Percentiles rank a stretch among this genome's conserved stretches.
phyloP scores from a whole-genome alignment of 768 basidiomycete species.

The Leccinum pellstonianum region DNA sequence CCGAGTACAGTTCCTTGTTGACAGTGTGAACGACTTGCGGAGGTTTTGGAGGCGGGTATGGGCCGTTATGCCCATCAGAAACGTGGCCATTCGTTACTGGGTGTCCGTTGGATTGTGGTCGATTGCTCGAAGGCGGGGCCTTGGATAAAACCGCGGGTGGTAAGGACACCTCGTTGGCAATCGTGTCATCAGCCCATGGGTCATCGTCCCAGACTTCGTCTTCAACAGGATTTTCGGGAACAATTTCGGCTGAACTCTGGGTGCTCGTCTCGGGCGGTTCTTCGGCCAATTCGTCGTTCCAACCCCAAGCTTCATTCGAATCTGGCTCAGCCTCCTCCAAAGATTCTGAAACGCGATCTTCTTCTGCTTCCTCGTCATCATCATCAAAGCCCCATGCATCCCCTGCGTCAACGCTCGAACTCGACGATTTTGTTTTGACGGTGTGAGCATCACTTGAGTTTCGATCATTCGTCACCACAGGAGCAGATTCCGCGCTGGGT shows the following conservation, averaged over 20 bases:
- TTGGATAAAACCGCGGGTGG: slow-evolving; percentile 26
- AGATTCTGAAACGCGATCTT: slow-evolving; percentile 13
- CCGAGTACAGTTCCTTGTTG: slow-evolving; percentile 52
- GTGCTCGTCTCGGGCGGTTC: slow-evolving; percentile 29
- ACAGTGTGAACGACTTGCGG: slow-evolving; percentile 17
- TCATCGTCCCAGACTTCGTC: slow-evolving; percentile 65
- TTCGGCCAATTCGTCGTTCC: slow-evolving; percentile 50
- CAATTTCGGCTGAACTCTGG: slow-evolving; percentile 2
- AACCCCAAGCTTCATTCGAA: slow-evolving; percentile 71
- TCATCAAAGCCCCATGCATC: slow-evolving; percentile 58
- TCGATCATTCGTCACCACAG: slow-evolving; percentile 41
- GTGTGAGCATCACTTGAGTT: slow-evolving; percentile 42
- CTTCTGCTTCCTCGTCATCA: slow-evolving; percentile 32
- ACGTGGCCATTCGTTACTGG: slow-evolving; percentile 25
- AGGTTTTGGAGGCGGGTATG: slow-evolving; percentile 16
- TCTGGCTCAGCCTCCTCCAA: slow-evolving; percentile 35
- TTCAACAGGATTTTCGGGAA: slow-evolving; percentile 32
- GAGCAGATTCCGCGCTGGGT: not conserved
- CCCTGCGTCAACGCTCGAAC: slow-evolving; percentile 27
- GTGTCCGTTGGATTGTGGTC: slow-evolving; percentile 30
- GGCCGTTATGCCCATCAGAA: slow-evolving; percentile 14
- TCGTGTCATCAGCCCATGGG: slow-evolving; percentile 58
- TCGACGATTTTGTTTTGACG: slow-evolving; percentile 25
- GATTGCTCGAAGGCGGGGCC: slow-evolving; percentile 48
- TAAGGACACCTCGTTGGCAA: slow-evolving; percentile 27